Base-by-base conservation (phyloP, 257 asterid genomes). In the Ligustrum vulgare region DNA sequence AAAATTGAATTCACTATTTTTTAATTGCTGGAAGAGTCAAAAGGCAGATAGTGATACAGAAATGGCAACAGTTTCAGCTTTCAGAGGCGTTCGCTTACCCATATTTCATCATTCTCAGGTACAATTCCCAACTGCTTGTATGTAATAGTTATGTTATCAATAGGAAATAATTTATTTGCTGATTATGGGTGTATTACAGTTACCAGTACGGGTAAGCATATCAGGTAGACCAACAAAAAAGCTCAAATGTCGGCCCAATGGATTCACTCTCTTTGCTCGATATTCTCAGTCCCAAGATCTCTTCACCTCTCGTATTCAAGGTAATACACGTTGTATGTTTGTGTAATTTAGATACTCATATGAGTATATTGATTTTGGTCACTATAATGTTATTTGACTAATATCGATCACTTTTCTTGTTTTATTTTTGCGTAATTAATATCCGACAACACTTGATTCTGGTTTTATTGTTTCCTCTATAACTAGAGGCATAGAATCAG, bases 291-390 rank as follows among this genome's bases (percentile, higher is more conserved):
- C 93, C 62, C 96, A 79, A 81, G 97, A 91, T 76, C 70, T 93
- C 66, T 93, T 91, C 81, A 87, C 93, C 60, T 41, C 86, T 82
- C 96, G 99, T 77, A 78, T 92, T 82, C 99, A 91, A 91, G 97
- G 99, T 94, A 72, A 13, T 1, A 43, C 37, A 22, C 33, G 2
- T 2, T 56, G 10, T 2, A n/a, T 22, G 3, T 23, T 5, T 63
- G 34, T 49, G 23, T 8, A 43, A 67, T 23, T 33, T 15, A 10
- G 31, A 49, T 31, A 43, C n/a, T 69, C 32, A 37, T 33, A 6
- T n/a, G 39, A 47, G 49, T 18, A 9, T 34, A 5, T n/a, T 71
- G 28, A 64, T 10, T 60, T 62, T 67, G 31, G 36, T 68, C 9
- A 8, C 64, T 56, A 54, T 16, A 35, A 49, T 72, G 66, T 7